phyloP scores from a whole-genome alignment of 305 asterid species.

The Fraxinus platypoda region DNA sequence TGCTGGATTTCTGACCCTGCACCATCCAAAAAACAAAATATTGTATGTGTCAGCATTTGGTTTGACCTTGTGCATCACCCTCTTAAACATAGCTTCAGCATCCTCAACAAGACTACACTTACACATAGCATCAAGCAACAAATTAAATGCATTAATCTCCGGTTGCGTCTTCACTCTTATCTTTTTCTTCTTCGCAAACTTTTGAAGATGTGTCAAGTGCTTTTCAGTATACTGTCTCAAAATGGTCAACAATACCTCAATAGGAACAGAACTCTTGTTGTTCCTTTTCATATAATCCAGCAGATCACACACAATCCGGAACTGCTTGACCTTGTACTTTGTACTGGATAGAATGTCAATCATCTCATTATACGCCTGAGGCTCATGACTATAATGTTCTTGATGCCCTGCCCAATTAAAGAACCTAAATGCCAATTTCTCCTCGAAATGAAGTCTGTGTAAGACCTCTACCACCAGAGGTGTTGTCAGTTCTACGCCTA shows the following conservation, averaged over 20 bases:
- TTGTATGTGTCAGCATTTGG: constrained; percentile 79
- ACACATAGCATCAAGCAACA: constrained; percentile 82
- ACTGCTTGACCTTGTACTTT: constrained; percentile 82
- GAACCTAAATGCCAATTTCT: constrained; percentile 82
- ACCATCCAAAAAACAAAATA: constrained; percentile 85
- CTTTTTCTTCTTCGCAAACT: constrained; percentile 82
- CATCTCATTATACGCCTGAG: constrained; percentile 69
- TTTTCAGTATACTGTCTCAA: constrained; percentile 71
- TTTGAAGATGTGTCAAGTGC: constrained; percentile 79
- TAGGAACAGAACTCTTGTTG: constrained; percentile 55
- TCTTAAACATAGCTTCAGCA: constrained; percentile 63
- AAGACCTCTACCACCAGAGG: constrained; percentile 69
- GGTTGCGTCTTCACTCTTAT: constrained; percentile 87
- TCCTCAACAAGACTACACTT: constrained; percentile 86
- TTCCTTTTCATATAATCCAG: constrained; percentile 81
- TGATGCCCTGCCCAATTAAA: constrained; percentile 79
- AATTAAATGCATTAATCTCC: constrained; percentile 71
- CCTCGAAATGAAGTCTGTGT: constrained; percentile 64
- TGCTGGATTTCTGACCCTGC: constrained; percentile 71
- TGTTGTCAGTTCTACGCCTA: constrained; percentile 56
- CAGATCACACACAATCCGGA: constrained; percentile 73
- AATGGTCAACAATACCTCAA: constrained; percentile 58
- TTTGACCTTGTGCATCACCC: constrained; percentile 57
- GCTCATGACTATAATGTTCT: constrained; percentile 68
- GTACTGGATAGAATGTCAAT: constrained; percentile 82